phyloP scores from a whole-genome alignment of 1,284 basidiomycete species.

The Ustilago lituana region DNA sequence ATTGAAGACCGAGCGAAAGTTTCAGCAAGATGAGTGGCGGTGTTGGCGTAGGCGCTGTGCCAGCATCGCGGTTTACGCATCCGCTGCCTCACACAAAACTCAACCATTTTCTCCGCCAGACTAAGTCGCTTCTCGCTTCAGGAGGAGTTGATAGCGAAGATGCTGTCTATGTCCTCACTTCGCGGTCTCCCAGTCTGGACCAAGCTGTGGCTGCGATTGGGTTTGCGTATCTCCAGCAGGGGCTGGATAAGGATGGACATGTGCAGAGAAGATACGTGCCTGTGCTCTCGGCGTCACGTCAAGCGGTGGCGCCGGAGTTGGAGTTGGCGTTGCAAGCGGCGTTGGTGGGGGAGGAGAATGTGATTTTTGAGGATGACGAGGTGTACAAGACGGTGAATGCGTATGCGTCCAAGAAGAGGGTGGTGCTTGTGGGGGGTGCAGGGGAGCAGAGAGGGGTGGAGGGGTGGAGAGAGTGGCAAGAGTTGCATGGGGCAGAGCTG shows the following conservation, averaged over 20 bases:
- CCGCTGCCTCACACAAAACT: constrained; percentile 41
- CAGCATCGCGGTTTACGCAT: constrained; percentile 18
- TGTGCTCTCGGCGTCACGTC: constrained; percentile 18
- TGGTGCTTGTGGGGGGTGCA: constrained; percentile 31
- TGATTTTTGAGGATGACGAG: constrained; percentile 44
- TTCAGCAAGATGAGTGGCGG: constrained; percentile 19
- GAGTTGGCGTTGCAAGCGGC: constrained; percentile 34
- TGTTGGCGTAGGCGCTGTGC: constrained; percentile 32
- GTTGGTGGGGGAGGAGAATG: constrained; percentile 25
- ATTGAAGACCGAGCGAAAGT: neutral
- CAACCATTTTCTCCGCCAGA: constrained; percentile 41
- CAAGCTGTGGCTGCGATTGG: constrained; percentile 31
- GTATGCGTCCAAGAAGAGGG: constrained; percentile 36
- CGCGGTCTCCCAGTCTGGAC: constrained; percentile 23
- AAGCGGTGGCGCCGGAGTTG: constrained; percentile 12
- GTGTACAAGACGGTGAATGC: constrained; percentile 34
- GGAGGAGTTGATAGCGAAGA: constrained; percentile 43
- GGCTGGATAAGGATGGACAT: constrained; percentile 6
- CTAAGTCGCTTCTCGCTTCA: constrained; percentile 40
- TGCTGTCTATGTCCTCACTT: constrained; percentile 40
- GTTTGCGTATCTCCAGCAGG: constrained; percentile 34
- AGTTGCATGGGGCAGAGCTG: constrained; percentile 37
- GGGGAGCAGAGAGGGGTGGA: constrained; percentile 13
- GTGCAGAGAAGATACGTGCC: constrained; percentile 43
- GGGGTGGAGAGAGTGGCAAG: constrained; percentile 36